A percentile compares a stretch with the other conserved stretches of the same genome.
These are phyloP conservation scores for Vigna reflexopilosa DNA, from an alignment of 306 rosid genomes.

Conservation along the genomic window DNA sequence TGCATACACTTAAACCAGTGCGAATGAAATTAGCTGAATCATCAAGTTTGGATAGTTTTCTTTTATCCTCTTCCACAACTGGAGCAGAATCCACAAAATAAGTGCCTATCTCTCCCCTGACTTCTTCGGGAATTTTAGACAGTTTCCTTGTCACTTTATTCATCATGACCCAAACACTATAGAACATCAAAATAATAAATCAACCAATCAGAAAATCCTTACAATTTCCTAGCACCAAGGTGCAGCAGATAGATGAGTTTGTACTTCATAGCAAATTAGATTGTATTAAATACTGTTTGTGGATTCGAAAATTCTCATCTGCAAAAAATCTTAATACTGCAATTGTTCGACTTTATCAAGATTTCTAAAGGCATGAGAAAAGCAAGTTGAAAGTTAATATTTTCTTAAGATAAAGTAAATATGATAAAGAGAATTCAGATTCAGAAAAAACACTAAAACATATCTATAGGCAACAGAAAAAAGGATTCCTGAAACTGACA, in stretches of 20 bases:
- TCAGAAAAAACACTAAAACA: constrained; percentile 18
- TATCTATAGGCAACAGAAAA: constrained; percentile 17
- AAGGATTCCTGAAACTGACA: constrained; percentile 21
- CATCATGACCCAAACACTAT: constrained; percentile 99
- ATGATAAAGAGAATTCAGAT: constrained; percentile 22
- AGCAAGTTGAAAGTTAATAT: constrained; percentile 11
- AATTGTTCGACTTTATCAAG: not conserved
- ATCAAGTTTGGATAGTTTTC: constrained; percentile 76
- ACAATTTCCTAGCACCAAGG: constrained; percentile 21
- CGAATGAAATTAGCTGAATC: constrained; percentile 70
- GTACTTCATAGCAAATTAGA: constrained; percentile 1
- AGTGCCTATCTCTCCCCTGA: constrained; percentile 76
- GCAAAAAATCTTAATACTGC: not conserved
- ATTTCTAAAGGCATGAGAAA: constrained; percentile 26
- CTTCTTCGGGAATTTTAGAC: constrained; percentile 92
- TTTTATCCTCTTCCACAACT: constrained; percentile 79
- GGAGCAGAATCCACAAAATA: constrained; percentile 72
- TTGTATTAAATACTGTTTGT: not conserved
- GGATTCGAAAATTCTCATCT: constrained; percentile 11
- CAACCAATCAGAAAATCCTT: constrained; percentile 27
- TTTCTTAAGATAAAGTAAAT: constrained; percentile 21
- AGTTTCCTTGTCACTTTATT: constrained; percentile 87
- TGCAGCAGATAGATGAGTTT: constrained; percentile 22
- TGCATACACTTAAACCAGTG: constrained; percentile 75
- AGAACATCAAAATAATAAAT: constrained; percentile 36